A percentile compares a stretch with the other conserved stretches of the same genome.
phyloP scores from a whole-genome alignment of 2,329 filamentous ascomycete species.

The Aspergillus brasiliensis region DNA sequence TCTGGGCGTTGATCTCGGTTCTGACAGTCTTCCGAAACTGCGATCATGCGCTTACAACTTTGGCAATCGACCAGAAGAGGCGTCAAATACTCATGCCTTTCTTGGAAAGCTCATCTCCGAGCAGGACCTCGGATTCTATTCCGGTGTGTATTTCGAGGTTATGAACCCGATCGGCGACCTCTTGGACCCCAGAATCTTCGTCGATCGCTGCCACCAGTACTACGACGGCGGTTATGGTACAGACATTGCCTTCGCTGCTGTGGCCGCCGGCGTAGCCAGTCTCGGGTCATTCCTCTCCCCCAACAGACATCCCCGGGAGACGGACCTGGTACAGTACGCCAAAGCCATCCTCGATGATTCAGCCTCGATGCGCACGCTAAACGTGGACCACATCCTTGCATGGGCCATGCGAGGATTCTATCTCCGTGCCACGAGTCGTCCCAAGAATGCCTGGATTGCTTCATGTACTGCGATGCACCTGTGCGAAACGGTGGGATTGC shows the following conservation, averaged over 20 bases:
- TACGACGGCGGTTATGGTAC: slow-evolving; percentile 16
- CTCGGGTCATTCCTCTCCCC: slow-evolving; percentile 33
- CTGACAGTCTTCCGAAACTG: slow-evolving; percentile 28
- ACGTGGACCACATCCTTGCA: slow-evolving; percentile 32
- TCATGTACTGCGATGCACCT: slow-evolving; percentile 36
- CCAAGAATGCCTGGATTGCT: slow-evolving; percentile 35
- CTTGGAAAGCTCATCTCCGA: slow-evolving; percentile 29
- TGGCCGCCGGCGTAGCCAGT: slow-evolving; percentile 32
- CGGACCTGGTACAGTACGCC: slow-evolving; percentile 33
- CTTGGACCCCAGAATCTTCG: slow-evolving; percentile 28
- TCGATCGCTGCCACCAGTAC: slow-evolving; percentile 32
- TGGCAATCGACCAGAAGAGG: slow-evolving; percentile 33
- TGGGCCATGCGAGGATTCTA: slow-evolving; percentile 35
- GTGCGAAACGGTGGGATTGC: slow-evolving; percentile 30
- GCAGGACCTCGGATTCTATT: slow-evolving; percentile 26
- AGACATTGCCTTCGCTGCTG: slow-evolving; percentile 28
- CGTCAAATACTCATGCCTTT: slow-evolving; percentile 25
- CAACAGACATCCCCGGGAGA: slow-evolving; percentile 26
- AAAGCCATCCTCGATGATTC: slow-evolving; percentile 37
- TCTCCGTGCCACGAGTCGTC: slow-evolving; percentile 33
- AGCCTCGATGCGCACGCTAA: slow-evolving; percentile 27
- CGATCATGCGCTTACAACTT: slow-evolving; percentile 35
- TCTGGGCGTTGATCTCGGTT: slow-evolving; percentile 29
- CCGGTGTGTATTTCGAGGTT: slow-evolving; percentile 25
- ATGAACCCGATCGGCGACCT: slow-evolving; percentile 26